A percentile compares a stretch with the other conserved stretches of the same genome.
These are phyloP conservation scores for Vitis labrusca DNA, from an alignment of 164 flowering plant species.

Conservation along the genomic window DNA sequence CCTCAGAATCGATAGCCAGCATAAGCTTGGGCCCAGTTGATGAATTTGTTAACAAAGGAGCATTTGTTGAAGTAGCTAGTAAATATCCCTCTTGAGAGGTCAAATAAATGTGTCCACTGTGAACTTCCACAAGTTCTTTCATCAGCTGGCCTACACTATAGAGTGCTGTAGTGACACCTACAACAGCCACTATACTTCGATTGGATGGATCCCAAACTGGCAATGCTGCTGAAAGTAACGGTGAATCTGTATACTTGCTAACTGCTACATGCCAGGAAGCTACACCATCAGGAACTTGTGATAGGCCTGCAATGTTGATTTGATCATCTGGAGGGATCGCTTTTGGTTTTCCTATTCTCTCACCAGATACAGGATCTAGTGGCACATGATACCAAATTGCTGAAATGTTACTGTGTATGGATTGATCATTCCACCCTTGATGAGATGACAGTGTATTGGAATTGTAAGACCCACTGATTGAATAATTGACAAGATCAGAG, in stretches of 20 bases:
- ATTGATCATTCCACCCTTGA: conserved; percentile 57
- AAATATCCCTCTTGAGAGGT: conserved; percentile 92
- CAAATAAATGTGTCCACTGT: conserved; percentile 86
- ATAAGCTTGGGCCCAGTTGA: conserved; percentile 63
- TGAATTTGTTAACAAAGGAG: conserved; percentile 70
- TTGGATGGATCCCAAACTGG: conserved; percentile 75
- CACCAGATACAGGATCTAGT: conserved; percentile 76
- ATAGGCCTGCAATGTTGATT: conserved; percentile 78
- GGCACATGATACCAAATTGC: conserved; percentile 89
- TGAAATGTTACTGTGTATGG: conserved; percentile 55
- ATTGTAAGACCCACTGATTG: conserved; percentile 36
- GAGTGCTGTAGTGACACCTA: conserved; percentile 92
- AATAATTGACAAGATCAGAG: conserved; percentile 67
- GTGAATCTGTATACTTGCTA: conserved; percentile 84
- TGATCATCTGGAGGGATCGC: conserved; percentile 83
- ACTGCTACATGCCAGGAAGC: conserved; percentile 96
- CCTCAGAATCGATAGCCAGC: conserved; percentile 76
- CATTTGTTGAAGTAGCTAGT: conserved; percentile 87
- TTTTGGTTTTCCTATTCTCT: conserved; percentile 57
- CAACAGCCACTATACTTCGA: conserved; percentile 84
- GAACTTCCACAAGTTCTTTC: conserved; percentile 84
- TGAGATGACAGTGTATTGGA: conserved; percentile 29
- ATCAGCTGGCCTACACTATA: conserved; percentile 94
- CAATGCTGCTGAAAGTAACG: conserved; percentile 90
- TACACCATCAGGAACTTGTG: conserved; percentile 84